Base-by-base conservation (phyloP, 2,329 filamentous ascomycete species). In the Cadophora gregata region DNA sequence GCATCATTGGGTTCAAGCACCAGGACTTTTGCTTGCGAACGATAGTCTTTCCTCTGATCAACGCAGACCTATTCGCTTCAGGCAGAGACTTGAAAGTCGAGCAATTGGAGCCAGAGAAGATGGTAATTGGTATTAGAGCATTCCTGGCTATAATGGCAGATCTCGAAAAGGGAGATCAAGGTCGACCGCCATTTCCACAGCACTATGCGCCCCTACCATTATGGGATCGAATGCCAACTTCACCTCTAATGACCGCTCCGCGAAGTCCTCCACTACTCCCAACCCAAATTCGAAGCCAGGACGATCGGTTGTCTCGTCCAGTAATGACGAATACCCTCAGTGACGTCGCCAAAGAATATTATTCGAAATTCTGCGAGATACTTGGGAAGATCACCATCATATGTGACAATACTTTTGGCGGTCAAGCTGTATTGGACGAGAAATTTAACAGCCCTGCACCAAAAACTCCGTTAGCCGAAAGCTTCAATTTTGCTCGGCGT, bases 381-480 rank as follows among this genome's bases (percentile, higher is more conserved):
- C 82, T 99, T 8, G 96, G 95, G 29, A 96, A 97, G 77, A 96
- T 99, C 64, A 97, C 94, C 1, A 91, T 98, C 53, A 90, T 98
- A 38, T 99, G 96, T 79, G 96, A 99, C 78, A 96, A 97, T 74
- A 92, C 95, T 0, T 99, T 99, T 80, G 96, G 96, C 61, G 96
- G 96, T 0, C 96, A 99, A 80, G 96, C 95, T 36, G 93, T 93
- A 0, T 80, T 98, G 58, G 96, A 99, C 75, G 96, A 99, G 78
- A 98, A 97, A 76, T 97, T 98, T 77, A 92, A 87, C 68, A 89
- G 91, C 55, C 88, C 91, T 9, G 91, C 92, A 0, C 94, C 96
- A 0, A 98, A 98, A 78, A 99, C 96, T 0, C 96, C 96, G 1
- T 95, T 98, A 72, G 86, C 94, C 0, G 96, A 98, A 67, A 94